phyloP scores from a whole-genome alignment of 192 early-diverging fungal genomes.

The Rhizophagus prolifer region DNA sequence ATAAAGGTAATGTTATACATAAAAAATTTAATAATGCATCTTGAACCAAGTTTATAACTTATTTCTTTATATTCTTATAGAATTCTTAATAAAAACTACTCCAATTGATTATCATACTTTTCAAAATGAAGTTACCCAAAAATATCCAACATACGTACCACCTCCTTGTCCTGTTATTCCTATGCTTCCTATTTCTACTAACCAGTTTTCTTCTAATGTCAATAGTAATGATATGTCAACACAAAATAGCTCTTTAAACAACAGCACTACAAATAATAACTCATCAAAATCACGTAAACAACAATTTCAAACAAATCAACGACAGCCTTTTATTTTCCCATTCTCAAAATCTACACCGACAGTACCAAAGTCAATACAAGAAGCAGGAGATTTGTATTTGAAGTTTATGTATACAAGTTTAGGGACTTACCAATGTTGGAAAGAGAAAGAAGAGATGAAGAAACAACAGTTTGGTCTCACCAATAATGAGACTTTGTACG shows the following conservation, averaged over 20 bases:
- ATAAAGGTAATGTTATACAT: slow-evolving; percentile 26
- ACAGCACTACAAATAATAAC: slow-evolving; percentile 12
- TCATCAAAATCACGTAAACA: slow-evolving; percentile 27
- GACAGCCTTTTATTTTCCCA: slow-evolving; percentile 51
- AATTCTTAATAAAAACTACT: slow-evolving; percentile 51
- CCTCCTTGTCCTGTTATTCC: slow-evolving; percentile 33
- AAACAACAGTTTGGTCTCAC: slow-evolving; percentile 29
- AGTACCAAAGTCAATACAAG: slow-evolving; percentile 48
- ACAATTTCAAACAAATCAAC: slow-evolving; percentile 33
- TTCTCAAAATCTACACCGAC: slow-evolving; percentile 40
- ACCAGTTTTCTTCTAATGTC: neutral
- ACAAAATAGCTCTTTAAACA: slow-evolving; percentile 18
- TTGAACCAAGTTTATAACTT: neutral
- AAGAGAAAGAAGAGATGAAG: slow-evolving; percentile 48
- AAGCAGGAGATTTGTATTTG: slow-evolving; percentile 51
- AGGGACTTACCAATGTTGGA: slow-evolving; percentile 44
- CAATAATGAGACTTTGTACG: slow-evolving; percentile 30
- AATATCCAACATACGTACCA: slow-evolving; percentile 63
- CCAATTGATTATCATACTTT: slow-evolving; percentile 64
- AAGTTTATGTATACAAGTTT: slow-evolving; percentile 50
- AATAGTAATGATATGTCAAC: slow-evolving; percentile 21
- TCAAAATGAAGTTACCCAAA: slow-evolving; percentile 52
- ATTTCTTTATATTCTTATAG: neutral
- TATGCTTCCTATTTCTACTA: slow-evolving; percentile 7
- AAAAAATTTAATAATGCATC: neutral